Evolutionary conservation across 139 green algal species (phyloP).

Genomic region (Chlorella sp.): DNA sequence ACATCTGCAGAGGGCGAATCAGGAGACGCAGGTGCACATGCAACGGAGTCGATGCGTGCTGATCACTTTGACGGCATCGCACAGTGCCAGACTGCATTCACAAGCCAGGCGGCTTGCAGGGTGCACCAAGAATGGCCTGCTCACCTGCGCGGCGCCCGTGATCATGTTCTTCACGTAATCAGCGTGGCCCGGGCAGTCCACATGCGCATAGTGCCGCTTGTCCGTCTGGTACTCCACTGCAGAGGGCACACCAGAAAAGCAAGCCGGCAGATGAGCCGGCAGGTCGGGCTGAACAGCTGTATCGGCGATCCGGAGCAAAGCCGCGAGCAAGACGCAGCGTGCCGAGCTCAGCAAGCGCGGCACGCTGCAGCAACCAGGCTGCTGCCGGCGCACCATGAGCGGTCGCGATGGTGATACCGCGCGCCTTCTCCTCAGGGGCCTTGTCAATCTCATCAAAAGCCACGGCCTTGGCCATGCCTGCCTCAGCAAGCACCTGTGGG

Average conservation of each 20-base stretch:
- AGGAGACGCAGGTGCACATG: too few species aligned
- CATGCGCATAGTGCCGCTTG: conserved; percentile 97
- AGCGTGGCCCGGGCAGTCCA: conserved; percentile 98
- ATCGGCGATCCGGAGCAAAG: not conserved
- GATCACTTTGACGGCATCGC: too few species aligned
- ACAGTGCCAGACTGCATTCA: too few species aligned
- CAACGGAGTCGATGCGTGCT: too few species aligned
- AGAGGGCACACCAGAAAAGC: too few species aligned
- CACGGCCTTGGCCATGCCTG: conserved; percentile 77
- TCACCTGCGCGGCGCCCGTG: conserved; percentile 89
- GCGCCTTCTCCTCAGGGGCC: conserved; percentile 98
- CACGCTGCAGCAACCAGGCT: too few species aligned
- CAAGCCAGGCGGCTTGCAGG: too few species aligned
- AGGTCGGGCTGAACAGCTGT: not conserved
- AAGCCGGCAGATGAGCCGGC: not conserved
- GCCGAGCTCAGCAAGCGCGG: too few species aligned
- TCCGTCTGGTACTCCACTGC: conserved; percentile 99
- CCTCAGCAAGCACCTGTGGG: conserved; percentile 89
- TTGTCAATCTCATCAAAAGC: conserved; percentile 99
- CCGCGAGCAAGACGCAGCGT: too few species aligned
- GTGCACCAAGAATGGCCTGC: not conserved
- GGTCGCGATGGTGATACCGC: conserved; percentile 99
- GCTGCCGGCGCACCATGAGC: conserved; percentile 85
- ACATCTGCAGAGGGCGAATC: not conserved
- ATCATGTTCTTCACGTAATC: conserved; percentile 99